Percentiles rank a stretch among this genome's conserved stretches.
Evolutionary conservation across 495 filamentous ascomycete genomes (phyloP).

Genomic region (Penicillium pancosmium): DNA sequence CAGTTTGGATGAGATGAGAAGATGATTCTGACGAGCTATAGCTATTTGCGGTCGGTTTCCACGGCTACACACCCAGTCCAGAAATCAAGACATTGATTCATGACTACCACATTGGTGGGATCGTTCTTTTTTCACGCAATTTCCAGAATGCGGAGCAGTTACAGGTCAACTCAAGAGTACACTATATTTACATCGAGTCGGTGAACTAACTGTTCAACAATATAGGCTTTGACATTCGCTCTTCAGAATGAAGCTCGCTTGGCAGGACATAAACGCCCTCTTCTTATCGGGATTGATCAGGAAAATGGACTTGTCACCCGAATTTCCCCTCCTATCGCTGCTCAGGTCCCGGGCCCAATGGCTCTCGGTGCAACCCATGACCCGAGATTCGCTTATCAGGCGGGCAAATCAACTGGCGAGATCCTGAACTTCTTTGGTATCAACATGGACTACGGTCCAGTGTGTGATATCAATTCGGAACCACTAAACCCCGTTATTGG

Average conservation of each 20-base stretch:
- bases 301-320: constrained; percentile 49
- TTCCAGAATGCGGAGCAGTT: constrained; percentile 44
- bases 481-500: constrained; percentile 48
- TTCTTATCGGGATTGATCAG: constrained; percentile 50
- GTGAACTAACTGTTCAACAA: neutral
- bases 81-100: constrained; percentile 52
- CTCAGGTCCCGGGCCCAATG: constrained; percentile 47
- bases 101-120: constrained; percentile 47
- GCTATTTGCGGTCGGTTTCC: constrained; percentile 55
- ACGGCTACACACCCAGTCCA: constrained; percentile 44
- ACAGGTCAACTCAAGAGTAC: constrained; percentile 27
- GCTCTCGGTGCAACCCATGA: constrained; percentile 44
- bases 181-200: neutral
- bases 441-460: constrained; percentile 50
- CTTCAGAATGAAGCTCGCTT: constrained; percentile 43
- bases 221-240: constrained; percentile 37
- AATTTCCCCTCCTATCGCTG: constrained; percentile 46
- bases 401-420: constrained; percentile 40
- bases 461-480: constrained; percentile 49
- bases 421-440: constrained; percentile 40
- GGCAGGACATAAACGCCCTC: constrained; percentile 42
- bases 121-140: constrained; percentile 53
- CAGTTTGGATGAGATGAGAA: neutral
- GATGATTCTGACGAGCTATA: constrained; percentile 13
- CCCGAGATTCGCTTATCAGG: constrained; percentile 40